A percentile compares a stretch with the other conserved stretches of the same genome.
Evolutionary conservation across 768 basidiomycete genomes (phyloP).

Genomic region (Tephrocybe sp.): DNA sequence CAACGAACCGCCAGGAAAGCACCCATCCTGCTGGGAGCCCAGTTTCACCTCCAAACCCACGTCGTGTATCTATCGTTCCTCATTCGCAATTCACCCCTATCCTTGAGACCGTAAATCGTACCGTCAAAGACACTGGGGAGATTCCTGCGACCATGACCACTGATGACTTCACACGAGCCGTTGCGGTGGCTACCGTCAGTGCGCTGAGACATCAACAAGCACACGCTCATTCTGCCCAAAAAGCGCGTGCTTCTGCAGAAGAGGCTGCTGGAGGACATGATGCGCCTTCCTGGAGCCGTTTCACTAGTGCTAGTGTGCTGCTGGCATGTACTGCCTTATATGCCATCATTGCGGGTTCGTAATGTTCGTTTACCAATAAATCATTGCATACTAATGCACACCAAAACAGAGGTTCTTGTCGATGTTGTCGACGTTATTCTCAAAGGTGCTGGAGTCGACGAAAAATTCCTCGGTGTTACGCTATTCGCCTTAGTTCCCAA

Average conservation of each 20-base stretch:
- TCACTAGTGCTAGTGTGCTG: slow-evolving; percentile 85
- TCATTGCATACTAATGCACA: background rate
- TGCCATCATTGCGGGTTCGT: slow-evolving; percentile 90
- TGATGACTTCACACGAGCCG: slow-evolving; percentile 91
- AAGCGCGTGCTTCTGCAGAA: slow-evolving; percentile 43
- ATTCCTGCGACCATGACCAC: slow-evolving; percentile 69
- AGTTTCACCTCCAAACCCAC: slow-evolving; percentile 42
- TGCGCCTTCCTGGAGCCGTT: slow-evolving; percentile 93
- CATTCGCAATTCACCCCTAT: slow-evolving; percentile 54
- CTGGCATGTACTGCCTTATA: slow-evolving; percentile 89
- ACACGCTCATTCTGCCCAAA: slow-evolving; percentile 45
- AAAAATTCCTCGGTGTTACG: slow-evolving; percentile 96
- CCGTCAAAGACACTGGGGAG: slow-evolving; percentile 59
- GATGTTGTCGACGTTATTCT: slow-evolving; percentile 95
- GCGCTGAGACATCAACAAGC: slow-evolving; percentile 80
- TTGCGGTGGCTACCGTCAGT: slow-evolving; percentile 91
- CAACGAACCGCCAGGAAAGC: slow-evolving; percentile 6
- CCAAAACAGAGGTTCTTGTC: slow-evolving; percentile 75
- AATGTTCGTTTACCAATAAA: background rate
- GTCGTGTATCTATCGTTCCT: slow-evolving; percentile 57
- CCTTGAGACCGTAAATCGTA: slow-evolving; percentile 74
- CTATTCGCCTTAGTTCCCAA: slow-evolving; percentile 97
- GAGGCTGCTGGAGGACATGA: slow-evolving; percentile 82
- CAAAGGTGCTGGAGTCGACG: slow-evolving; percentile 87
- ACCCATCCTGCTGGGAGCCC: slow-evolving; percentile 7